phyloP scores from a whole-genome alignment of 2,329 filamentous ascomycete genomes.

The Penicillium sclerotiorum region DNA sequence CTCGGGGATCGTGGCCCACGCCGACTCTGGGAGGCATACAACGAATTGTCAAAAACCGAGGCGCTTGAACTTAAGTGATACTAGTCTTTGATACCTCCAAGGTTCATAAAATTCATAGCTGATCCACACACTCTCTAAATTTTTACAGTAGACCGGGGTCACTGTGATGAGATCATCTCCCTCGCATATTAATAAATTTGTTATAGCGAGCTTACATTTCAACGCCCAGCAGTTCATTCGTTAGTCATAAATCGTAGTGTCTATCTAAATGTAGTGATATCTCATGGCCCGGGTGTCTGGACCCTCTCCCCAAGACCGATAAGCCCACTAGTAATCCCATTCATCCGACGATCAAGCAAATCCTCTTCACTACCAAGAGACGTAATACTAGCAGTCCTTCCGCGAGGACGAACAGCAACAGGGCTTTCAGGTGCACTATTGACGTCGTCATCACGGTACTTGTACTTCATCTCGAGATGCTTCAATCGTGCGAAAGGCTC shows the following conservation, averaged over 20 bases:
- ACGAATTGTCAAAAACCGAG: too few species aligned
- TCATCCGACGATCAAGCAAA: constrained; percentile 58
- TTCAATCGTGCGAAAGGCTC: constrained; percentile 26
- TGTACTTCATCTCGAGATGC: constrained; percentile 16
- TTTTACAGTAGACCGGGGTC: too few species aligned
- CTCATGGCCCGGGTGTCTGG: constrained; percentile 32
- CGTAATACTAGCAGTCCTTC: constrained; percentile 54
- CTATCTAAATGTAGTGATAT: background rate
- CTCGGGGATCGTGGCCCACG: too few species aligned
- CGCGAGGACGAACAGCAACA: constrained; percentile 21
- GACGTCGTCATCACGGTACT: constrained; percentile 17
- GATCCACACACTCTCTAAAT: too few species aligned
- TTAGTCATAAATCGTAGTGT: background rate
- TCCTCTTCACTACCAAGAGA: constrained; percentile 61
- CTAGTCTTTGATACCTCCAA: too few species aligned
- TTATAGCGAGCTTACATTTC: too few species aligned
- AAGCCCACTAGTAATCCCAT: constrained; percentile 56
- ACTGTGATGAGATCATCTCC: too few species aligned
- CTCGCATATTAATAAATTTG: too few species aligned
- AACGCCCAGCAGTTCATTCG: too few species aligned
- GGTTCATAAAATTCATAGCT: too few species aligned
- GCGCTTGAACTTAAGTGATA: too few species aligned
- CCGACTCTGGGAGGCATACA: too few species aligned
- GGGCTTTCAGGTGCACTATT: constrained; percentile 27
- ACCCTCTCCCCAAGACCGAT: constrained; percentile 48